Base-by-base conservation (phyloP, 805 yeast species). In the Pichia membranifaciens region DNA sequence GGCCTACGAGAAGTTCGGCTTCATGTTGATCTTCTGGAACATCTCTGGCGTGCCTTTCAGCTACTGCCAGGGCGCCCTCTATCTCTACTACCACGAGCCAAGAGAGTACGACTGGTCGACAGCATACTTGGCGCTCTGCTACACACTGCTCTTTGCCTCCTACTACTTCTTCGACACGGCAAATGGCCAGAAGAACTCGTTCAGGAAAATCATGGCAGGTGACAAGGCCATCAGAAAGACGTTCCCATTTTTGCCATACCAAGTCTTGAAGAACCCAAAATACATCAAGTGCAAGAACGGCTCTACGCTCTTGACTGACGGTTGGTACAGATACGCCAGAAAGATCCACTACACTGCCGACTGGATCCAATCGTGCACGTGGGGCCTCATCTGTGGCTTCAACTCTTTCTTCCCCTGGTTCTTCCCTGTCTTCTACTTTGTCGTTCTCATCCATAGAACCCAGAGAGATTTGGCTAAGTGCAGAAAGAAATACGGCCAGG, bases 1-100 rank as follows among this genome's bases (percentile, higher is more conserved):
- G 97, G 96, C 96, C 29, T 93, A 93, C 68, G 99, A 93, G 68
- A 93, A 93, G 70, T 93, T 93, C 60, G 99, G 99, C n/a, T 93
- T 93, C 74, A 90, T 93, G 98, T 78, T 93, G 55, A 81, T 90
- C 58, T 93, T 93, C 75, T 93, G 99, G 99, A 93, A 93, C 72
- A 88, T 93, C 65, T 96, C 97, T 29, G 99, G 99, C 59, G 99
- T 93, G 37, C 99, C 99, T 42, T 93, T 82, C 80, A 91, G 98
- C 38, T 93, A 93, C 72, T 88, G 97, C 68, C 96, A 89, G 63
- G 84, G 95, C 66, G 87, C 96, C 10, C 73, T 93, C 59, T 93
- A 70, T 72, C 70, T 93, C 59, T 82, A 81, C 56, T 81, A 81
- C 70, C 96, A 87, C 67, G 76, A 87, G 49, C 98, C 98, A 40